Evolutionary conservation across 805 yeast genomes (phyloP).

Genomic region (Zygosaccharomyces bailii): DNA sequence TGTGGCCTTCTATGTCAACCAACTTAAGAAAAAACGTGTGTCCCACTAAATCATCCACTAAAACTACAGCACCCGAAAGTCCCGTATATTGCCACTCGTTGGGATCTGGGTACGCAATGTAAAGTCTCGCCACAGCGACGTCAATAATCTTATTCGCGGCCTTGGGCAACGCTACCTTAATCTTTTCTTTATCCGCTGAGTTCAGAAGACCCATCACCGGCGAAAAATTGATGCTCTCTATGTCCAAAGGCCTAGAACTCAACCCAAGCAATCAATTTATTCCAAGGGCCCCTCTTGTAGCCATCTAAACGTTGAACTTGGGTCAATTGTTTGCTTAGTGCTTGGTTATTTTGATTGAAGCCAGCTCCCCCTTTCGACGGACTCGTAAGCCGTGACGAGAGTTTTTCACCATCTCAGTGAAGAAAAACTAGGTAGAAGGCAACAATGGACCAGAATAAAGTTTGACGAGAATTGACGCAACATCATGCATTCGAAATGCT

Average conservation of each 20-base stretch:
- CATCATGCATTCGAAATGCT: not conserved
- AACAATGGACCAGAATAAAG: not conserved
- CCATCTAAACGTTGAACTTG: constrained; percentile 1
- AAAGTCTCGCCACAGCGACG: constrained; percentile 85
- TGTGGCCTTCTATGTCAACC: constrained; percentile 75
- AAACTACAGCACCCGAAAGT: constrained; percentile 75
- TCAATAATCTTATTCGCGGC: constrained; percentile 82
- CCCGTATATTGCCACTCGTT: constrained; percentile 86
- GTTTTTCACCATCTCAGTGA: not conserved
- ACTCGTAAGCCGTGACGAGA: constrained; percentile 1
- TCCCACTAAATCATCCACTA: constrained; percentile 92
- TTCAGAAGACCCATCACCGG: constrained; percentile 41
- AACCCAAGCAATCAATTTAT: not conserved
- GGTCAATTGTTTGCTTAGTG: constrained; percentile 5
- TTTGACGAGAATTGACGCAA: not conserved
- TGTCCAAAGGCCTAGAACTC: constrained; percentile 1
- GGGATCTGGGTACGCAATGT: constrained; percentile 84
- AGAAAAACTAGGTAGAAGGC: not conserved
- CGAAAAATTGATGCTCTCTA: not conserved
- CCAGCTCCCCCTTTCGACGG: constrained; percentile 7
- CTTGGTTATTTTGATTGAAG: constrained; percentile 1
- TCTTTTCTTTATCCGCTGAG: constrained; percentile 75
- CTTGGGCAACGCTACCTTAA: constrained; percentile 86
- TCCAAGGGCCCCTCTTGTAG: constrained; percentile 1
- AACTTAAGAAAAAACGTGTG: constrained; percentile 87